Evolutionary conservation across 2,329 filamentous ascomycete species (phyloP).

Genomic region (Fusarium graminum): DNA sequence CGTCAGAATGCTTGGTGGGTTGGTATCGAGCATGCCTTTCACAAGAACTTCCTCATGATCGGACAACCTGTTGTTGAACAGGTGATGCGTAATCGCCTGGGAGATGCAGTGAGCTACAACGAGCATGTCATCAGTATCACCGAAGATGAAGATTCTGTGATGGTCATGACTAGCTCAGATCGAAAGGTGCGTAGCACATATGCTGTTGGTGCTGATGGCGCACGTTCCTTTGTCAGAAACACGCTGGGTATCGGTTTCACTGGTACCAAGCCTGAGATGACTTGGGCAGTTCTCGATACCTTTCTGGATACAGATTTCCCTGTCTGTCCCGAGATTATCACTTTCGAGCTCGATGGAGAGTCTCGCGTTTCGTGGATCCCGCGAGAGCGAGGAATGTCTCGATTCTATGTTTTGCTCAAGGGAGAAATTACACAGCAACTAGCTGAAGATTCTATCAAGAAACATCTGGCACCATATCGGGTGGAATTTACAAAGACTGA

Average conservation of each 20-base stretch:
- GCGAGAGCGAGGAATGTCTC: slow-evolving; percentile 60
- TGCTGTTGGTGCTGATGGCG: slow-evolving; percentile 66
- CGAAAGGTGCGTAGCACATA: slow-evolving; percentile 56
- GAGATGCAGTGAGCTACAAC: slow-evolving; percentile 53
- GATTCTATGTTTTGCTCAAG: slow-evolving; percentile 62
- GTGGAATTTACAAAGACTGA: slow-evolving; percentile 60
- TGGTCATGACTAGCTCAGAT: slow-evolving; percentile 53
- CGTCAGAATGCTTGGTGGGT: slow-evolving; percentile 64
- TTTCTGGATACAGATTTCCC: slow-evolving; percentile 65
- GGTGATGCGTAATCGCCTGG: slow-evolving; percentile 54
- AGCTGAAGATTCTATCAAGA: slow-evolving; percentile 58
- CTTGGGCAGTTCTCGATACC: slow-evolving; percentile 63
- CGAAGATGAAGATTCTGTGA: slow-evolving; percentile 66
- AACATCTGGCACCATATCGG: slow-evolving; percentile 59
- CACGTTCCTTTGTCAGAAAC: slow-evolving; percentile 61
- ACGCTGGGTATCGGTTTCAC: slow-evolving; percentile 57
- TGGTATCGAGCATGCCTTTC: slow-evolving; percentile 58
- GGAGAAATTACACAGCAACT: slow-evolving; percentile 58
- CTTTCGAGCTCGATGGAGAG: slow-evolving; percentile 60
- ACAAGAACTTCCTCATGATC: slow-evolving; percentile 65
- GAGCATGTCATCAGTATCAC: slow-evolving; percentile 62
- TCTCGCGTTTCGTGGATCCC: slow-evolving; percentile 64
- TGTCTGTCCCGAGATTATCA: slow-evolving; percentile 61
- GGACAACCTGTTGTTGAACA: slow-evolving; percentile 62
- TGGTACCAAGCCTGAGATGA: slow-evolving; percentile 64